Percentiles rank a stretch among this genome's conserved stretches.
Conservation (phyloP, 306 rosid species). For the Elaeagnus macrophylla region DNA sequence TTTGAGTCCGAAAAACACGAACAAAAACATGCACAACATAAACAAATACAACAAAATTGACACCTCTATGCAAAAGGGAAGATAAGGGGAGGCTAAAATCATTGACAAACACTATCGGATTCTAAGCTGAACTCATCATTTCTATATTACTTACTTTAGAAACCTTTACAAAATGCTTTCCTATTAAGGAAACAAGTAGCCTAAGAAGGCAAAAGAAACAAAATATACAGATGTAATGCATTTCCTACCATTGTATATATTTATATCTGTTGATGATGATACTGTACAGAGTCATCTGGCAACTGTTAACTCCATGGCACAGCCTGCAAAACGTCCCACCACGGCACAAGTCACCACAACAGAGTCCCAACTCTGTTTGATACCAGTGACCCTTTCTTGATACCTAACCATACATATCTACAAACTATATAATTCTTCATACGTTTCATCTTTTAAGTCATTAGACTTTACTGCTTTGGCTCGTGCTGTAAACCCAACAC, state of each 20-base stretch:
- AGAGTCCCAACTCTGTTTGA: slow-evolving; percentile 2
- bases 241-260: slow-evolving; percentile 12
- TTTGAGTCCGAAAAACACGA: too few species aligned
- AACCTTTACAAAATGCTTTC: slow-evolving; percentile 20
- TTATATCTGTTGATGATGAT: slow-evolving; percentile 15
- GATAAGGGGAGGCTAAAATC: too few species aligned
- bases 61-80: too few species aligned
- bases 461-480: slow-evolving; percentile 45
- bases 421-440: slow-evolving; percentile 22
- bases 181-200: slow-evolving; percentile 18
- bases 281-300: slow-evolving; percentile 23
- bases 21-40: too few species aligned
- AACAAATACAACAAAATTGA: too few species aligned
- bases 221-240: slow-evolving; percentile 15
- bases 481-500: slow-evolving; percentile 77
- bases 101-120: too few species aligned
- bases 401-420: slow-evolving; percentile 8
- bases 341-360: slow-evolving; percentile 1
- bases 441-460: slow-evolving; percentile 14
- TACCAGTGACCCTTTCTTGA: slow-evolving; percentile 16
- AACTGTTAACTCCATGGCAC: slow-evolving; percentile 14
- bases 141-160: slow-evolving; percentile 19
- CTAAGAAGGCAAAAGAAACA: slow-evolving; percentile 18
- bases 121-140: neutral
- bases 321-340: slow-evolving; percentile 8